These are phyloP conservation scores for Pleurotus ostreatus DNA, from an alignment of 768 basidiomycete genomes.

Conservation along the genomic window DNA sequence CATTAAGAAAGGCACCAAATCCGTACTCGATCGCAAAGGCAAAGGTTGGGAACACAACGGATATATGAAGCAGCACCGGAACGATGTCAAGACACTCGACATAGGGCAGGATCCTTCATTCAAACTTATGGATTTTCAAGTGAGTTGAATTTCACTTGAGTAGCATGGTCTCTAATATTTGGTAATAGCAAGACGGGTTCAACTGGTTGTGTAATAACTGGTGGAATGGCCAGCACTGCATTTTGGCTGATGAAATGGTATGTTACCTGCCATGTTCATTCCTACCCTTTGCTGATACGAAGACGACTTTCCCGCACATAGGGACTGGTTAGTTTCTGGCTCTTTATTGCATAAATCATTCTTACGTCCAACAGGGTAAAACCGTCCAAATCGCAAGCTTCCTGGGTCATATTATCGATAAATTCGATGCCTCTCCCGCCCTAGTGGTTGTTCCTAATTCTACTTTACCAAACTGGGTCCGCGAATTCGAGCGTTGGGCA, in stretches of 20 bases:
- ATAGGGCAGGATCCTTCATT: conserved; percentile 63
- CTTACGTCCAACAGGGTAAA: conserved; percentile 55
- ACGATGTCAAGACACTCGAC: conserved; percentile 50
- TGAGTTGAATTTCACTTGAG: conserved; percentile 17
- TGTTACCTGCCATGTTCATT: conserved; percentile 40
- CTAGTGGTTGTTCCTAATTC: conserved; percentile 96
- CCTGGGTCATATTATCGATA: conserved; percentile 58
- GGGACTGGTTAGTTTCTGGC: conserved; percentile 10
- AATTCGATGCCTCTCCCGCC: conserved; percentile 66
- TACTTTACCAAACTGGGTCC: conserved; percentile 91
- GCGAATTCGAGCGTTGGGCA: conserved; percentile 89
- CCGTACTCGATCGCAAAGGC: conserved; percentile 41
- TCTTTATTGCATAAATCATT: background rate
- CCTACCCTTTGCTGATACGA: conserved; percentile 1
- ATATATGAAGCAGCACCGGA: conserved; percentile 45
- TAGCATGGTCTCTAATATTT: too few species aligned
- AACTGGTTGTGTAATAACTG: conserved; percentile 87
- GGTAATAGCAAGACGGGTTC: conserved; percentile 63
- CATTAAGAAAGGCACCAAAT: conserved; percentile 46
- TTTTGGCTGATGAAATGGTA: conserved; percentile 97
- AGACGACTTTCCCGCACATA: background rate
- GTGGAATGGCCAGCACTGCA: conserved; percentile 82
- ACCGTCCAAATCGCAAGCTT: conserved; percentile 91
- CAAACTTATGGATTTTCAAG: conserved; percentile 87
- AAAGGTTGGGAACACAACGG: conserved; percentile 48